These are phyloP conservation scores for Gloeostereum incarnatum DNA, from an alignment of 768 basidiomycete species.

Conservation along the genomic window DNA sequence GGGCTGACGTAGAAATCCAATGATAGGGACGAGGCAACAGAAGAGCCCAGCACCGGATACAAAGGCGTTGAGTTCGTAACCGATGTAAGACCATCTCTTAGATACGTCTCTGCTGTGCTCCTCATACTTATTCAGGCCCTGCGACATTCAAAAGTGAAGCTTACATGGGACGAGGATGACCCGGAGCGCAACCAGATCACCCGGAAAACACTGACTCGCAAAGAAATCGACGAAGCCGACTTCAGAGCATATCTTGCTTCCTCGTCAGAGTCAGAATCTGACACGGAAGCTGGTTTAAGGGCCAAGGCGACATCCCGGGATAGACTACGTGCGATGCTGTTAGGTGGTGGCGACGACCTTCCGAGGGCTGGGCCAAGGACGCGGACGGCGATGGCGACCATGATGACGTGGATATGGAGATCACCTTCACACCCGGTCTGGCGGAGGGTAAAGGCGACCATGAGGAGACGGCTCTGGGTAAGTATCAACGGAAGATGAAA, in stretches of 20 bases:
- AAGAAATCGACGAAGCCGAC: constrained; percentile 89
- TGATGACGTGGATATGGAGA: constrained; percentile 79
- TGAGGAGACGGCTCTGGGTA: constrained; percentile 85
- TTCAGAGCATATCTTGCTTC: constrained; percentile 76
- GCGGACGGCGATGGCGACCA: constrained; percentile 25
- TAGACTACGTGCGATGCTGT: constrained; percentile 66
- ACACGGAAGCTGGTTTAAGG: constrained; percentile 21
- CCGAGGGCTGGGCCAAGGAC: constrained; percentile 79
- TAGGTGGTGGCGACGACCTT: constrained; percentile 57
- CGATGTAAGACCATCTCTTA: constrained; percentile 47
- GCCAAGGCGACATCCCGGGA: constrained; percentile 45
- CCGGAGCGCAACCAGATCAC: constrained; percentile 77
- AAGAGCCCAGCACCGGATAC: constrained; percentile 45
- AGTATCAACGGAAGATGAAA: constrained; percentile 81
- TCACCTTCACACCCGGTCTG: constrained; percentile 89
- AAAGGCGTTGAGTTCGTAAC: constrained; percentile 87
- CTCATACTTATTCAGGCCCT: constrained; percentile 52
- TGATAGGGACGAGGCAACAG: constrained; percentile 75
- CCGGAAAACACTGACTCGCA: constrained; percentile 64
- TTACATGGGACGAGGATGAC: constrained; percentile 99
- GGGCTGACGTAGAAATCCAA: neutral
- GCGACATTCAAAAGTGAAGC: constrained; percentile 94
- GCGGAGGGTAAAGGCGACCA: constrained; percentile 39
- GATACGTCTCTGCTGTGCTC: neutral
- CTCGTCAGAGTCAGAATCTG: constrained; percentile 54